Conservation (phyloP, 495 filamentous ascomycete species). For the Lepidopterella palustris region DNA sequence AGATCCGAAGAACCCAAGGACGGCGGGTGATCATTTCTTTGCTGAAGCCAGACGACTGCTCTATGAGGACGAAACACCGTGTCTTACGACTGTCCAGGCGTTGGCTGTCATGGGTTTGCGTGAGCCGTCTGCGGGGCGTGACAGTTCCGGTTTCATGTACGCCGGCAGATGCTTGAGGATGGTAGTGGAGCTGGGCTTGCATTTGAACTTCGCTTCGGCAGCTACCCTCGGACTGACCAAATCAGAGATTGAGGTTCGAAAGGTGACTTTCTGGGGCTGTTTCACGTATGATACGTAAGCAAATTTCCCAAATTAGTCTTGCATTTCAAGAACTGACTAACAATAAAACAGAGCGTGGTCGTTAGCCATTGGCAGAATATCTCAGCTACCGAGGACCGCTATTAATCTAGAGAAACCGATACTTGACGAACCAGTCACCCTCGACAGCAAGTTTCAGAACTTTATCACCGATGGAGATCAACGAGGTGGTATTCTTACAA, state of each 20-base stretch:
- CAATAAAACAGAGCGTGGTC: constrained; percentile 51
- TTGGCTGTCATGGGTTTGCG: constrained; percentile 59
- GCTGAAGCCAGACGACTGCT: constrained; percentile 56
- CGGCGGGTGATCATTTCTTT: constrained; percentile 69
- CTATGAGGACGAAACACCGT: constrained; percentile 50
- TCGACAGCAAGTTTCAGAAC: not conserved
- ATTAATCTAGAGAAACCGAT: constrained; percentile 51
- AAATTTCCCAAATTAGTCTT: not conserved
- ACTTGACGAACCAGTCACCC: constrained; percentile 30
- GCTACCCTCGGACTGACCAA: constrained; percentile 37
- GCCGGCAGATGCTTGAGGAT: constrained; percentile 59
- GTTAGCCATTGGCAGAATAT: constrained; percentile 54
- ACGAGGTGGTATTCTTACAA: not conserved
- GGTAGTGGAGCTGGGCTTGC: constrained; percentile 60
- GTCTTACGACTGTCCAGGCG: constrained; percentile 70
- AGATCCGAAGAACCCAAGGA: constrained; percentile 53
- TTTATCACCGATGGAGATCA: not conserved
- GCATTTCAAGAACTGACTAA: constrained; percentile 31
- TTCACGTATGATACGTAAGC: constrained; percentile 65
- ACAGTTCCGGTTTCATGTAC: constrained; percentile 62
- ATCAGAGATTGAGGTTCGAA: constrained; percentile 53
- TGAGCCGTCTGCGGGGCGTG: constrained; percentile 34
- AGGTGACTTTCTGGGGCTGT: constrained; percentile 66
- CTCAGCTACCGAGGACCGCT: constrained; percentile 53
- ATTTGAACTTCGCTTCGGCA: constrained; percentile 37